Evolutionary conservation across 768 basidiomycete genomes (phyloP).

Genomic region (Boletus rex-veris): DNA sequence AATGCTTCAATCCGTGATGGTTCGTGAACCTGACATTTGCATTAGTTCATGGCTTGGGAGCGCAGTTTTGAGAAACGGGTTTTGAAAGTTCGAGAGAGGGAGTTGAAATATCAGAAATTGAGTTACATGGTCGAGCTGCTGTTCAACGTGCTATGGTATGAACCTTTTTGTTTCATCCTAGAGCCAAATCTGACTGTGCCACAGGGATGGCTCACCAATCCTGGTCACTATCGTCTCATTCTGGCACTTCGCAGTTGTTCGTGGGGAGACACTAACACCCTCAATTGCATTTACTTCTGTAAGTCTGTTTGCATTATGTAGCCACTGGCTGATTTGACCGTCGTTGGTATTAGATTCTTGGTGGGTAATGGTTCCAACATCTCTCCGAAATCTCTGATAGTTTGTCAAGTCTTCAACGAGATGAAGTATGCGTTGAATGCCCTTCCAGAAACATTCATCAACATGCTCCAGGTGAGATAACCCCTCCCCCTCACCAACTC

Average conservation of each 20-base stretch:
- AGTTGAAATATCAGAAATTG: slow-evolving; percentile 78
- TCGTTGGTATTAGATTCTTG: slow-evolving; percentile 35
- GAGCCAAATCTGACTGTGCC: background rate
- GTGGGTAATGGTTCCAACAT: slow-evolving; percentile 23
- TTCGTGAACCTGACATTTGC: background rate
- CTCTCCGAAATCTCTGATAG: slow-evolving; percentile 1
- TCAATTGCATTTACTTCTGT: slow-evolving; percentile 81
- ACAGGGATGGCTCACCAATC: slow-evolving; percentile 48
- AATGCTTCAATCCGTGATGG: background rate
- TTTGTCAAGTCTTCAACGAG: slow-evolving; percentile 68
- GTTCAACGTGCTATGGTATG: slow-evolving; percentile 54
- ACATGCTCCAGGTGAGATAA: slow-evolving; percentile 67
- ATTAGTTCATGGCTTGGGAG: slow-evolving; percentile 92
- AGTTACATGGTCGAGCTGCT: slow-evolving; percentile 84
- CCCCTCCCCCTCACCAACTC: background rate
- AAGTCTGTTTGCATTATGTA: slow-evolving; percentile 18
- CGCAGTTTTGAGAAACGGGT: slow-evolving; percentile 81
- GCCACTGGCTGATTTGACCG: background rate
- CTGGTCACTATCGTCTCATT: slow-evolving; percentile 60
- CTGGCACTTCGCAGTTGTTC: slow-evolving; percentile 72
- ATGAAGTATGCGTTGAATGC: slow-evolving; percentile 86
- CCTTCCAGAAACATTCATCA: slow-evolving; percentile 88
- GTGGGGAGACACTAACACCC: slow-evolving; percentile 68
- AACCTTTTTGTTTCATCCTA: background rate
- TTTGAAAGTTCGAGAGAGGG: slow-evolving; percentile 69